These are phyloP conservation scores for Vickermania ingenoplastis DNA, from an alignment of 208 protist genomes.

Conservation along the genomic window DNA sequence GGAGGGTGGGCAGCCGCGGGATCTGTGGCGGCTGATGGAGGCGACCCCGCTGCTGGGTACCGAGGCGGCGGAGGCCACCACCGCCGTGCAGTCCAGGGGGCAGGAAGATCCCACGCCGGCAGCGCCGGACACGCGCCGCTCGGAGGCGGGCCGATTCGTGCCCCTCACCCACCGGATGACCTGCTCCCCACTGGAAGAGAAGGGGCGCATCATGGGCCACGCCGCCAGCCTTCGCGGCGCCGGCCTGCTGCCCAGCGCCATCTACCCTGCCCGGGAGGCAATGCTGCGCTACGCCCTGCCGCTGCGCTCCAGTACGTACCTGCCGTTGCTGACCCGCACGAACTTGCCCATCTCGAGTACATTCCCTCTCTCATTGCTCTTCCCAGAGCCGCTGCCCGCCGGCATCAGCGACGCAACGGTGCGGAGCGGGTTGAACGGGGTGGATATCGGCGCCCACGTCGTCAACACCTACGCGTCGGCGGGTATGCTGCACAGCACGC, in stretches of 20 bases:
- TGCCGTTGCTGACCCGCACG: slow-evolving; percentile 43
- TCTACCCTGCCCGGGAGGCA: slow-evolving; percentile 56
- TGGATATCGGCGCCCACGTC: slow-evolving; percentile 59
- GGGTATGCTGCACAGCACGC: slow-evolving; percentile 35
- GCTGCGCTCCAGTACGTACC: slow-evolving; percentile 46
- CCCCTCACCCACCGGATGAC: slow-evolving; percentile 51
- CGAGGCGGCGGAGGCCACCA: slow-evolving; percentile 1
- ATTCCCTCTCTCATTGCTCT: slow-evolving; percentile 49
- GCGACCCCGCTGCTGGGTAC: slow-evolving; percentile 35
- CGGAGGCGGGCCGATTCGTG: slow-evolving; percentile 21
- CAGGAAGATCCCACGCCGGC: not conserved
- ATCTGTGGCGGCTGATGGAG: slow-evolving; percentile 58
- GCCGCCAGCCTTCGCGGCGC: slow-evolving; percentile 57
- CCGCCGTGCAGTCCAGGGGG: slow-evolving; percentile 2
- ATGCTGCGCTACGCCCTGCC: slow-evolving; percentile 71
- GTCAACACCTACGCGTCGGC: slow-evolving; percentile 58
- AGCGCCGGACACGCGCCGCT: not conserved
- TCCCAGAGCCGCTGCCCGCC: slow-evolving; percentile 11
- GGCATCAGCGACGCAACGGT: not conserved
- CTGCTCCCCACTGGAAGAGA: slow-evolving; percentile 14
- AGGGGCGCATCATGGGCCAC: slow-evolving; percentile 62
- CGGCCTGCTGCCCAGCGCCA: slow-evolving; percentile 24
- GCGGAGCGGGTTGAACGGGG: slow-evolving; percentile 9
- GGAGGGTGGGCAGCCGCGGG: slow-evolving; percentile 5
- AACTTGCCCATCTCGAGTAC: slow-evolving; percentile 60